These are phyloP conservation scores for Decorospora gaudefroyi DNA, from an alignment of 2,329 filamentous ascomycete species.

Conservation along the genomic window DNA sequence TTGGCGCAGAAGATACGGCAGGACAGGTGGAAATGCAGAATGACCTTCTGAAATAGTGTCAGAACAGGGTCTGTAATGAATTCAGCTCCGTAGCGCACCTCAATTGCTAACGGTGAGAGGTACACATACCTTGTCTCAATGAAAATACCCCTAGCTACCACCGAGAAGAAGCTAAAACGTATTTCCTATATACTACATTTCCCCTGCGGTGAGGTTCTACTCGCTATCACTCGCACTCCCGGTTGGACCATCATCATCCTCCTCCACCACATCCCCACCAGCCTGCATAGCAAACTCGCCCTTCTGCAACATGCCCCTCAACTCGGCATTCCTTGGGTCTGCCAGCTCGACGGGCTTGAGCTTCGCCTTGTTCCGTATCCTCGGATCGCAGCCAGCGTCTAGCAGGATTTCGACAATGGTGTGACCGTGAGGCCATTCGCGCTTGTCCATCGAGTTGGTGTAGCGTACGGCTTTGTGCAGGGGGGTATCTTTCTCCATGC, in stretches of 20 bases:
- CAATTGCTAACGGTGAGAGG: conserved; percentile 6
- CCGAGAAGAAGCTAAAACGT: conserved; percentile 1
- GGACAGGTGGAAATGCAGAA: neutral
- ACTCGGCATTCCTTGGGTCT: conserved; percentile 68
- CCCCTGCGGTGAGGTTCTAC: conserved; percentile 18
- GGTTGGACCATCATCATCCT: conserved; percentile 54
- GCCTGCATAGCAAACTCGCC: conserved; percentile 67
- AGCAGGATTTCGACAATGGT: conserved; percentile 78
- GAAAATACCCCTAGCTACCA: conserved; percentile 10
- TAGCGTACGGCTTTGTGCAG: conserved; percentile 78
- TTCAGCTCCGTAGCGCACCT: conserved; percentile 7
- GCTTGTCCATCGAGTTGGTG: conserved; percentile 68
- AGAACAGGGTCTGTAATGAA: conserved; percentile 9
- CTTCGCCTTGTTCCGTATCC: conserved; percentile 71
- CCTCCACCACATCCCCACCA: conserved; percentile 55
- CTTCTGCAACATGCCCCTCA: conserved; percentile 67
- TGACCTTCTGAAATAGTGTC: neutral
- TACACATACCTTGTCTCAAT: conserved; percentile 5
- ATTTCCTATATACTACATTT: neutral
- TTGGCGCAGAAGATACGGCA: too few species aligned
- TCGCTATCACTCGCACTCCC: conserved; percentile 57
- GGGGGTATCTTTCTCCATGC: conserved; percentile 74
- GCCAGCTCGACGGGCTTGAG: conserved; percentile 73
- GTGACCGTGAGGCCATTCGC: conserved; percentile 68
- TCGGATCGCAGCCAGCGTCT: conserved; percentile 72